Evolutionary conservation across 768 basidiomycete genomes (phyloP), one percentile per base, ranked within the genome.

Genomic region (Plicaturopsis crispa): DNA sequence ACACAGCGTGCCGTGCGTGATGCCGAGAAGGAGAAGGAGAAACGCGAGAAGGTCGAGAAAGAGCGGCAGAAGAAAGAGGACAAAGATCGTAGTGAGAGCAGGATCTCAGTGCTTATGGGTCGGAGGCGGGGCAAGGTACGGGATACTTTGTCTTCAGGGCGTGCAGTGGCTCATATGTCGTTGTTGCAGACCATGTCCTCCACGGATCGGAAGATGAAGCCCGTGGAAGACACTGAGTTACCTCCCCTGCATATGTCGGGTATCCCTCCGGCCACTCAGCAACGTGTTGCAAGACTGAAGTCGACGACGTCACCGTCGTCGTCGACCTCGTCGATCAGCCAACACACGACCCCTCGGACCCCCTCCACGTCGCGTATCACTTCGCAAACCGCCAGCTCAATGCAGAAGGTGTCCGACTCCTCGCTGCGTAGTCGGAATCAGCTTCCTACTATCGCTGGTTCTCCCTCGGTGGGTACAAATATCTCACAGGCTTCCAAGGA

Each of bases 171-270:
- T 47, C 30, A 42, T 39, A 37, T 41, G 13, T 35, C 20, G 38
- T 31, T 34, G 20, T 28, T 38, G 11, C 55, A 92, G 91, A 93
- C 88, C 10, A 57, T 89, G 33, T 92, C 90, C 13, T 87, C 83
- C 12, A 72, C 76, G 18, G 89, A 92, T 47, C 74, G 84, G 35
- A 80, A 81, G 57, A 89, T 87, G 23, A 73, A 77, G 51, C 73
- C 80, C 33, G 73, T 84, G 42, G 26, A n/a, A n/a, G n/a, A n/a
- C n/a, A n/a, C n/a, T n/a, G 73, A 70, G 52, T 62, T 94, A 48
- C 92, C 92, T 11, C 92, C 92, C 16, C 83, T 94, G 77, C 90
- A 93, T 53, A 86, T 94, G 53, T 69, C 83, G 23, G 89, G 86
- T 12, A 64, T 93, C 43, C 84, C 89, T 28, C 75, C 82, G 28